Evolutionary conservation across 805 yeast species (phyloP).

Genomic region (Torulaspora delbrueckii): DNA sequence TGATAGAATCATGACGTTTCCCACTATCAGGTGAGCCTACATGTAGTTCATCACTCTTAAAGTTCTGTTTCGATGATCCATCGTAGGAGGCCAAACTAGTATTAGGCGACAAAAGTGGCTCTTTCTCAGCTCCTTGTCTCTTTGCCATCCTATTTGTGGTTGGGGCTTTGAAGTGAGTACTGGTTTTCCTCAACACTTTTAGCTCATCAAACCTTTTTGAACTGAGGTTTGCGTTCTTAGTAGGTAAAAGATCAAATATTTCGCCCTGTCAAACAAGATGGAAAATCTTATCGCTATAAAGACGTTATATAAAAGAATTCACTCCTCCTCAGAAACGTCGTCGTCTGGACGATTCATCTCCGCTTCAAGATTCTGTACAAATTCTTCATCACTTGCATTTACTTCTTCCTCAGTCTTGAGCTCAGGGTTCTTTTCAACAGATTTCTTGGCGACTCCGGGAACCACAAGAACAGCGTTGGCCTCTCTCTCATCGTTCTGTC

Average conservation of each 20-base stretch:
- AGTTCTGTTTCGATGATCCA: conserved; percentile 5
- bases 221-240: not conserved
- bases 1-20: conserved; percentile 8
- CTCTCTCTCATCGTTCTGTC: conserved; percentile 32
- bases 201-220: not conserved
- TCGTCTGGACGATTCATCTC: conserved; percentile 32
- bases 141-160: conserved; percentile 1
- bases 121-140: conserved; percentile 1
- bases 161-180: not conserved
- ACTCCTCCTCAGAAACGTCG: conserved; percentile 33
- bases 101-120: conserved; percentile 14
- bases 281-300: conserved; percentile 1
- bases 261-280: conserved; percentile 5
- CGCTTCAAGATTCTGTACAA: conserved; percentile 33
- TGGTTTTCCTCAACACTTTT: not conserved
- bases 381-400: conserved; percentile 35
- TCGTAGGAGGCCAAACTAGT: conserved; percentile 11
- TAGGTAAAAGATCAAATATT: not conserved
- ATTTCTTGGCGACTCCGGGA: conserved; percentile 27
- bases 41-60: not conserved
- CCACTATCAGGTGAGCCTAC: conserved; percentile 2
- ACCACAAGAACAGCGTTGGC: conserved; percentile 31
- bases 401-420: conserved; percentile 6
- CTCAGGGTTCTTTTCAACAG: not conserved
- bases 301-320: not conserved